Evolutionary conservation across 805 yeast genomes (phyloP).

Genomic region (Myxozyma nipponensis): DNA sequence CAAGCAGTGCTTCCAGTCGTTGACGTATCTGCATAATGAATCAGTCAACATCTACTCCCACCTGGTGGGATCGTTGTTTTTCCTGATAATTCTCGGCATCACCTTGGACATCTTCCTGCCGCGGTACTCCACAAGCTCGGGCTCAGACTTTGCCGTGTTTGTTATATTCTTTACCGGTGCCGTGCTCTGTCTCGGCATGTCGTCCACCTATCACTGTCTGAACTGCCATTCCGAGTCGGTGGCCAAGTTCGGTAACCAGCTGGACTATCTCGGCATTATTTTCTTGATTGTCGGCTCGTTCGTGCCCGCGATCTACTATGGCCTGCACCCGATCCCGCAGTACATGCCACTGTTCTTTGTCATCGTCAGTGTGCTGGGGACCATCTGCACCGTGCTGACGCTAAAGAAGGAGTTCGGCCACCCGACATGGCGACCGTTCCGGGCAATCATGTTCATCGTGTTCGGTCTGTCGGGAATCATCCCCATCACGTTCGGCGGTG

Average conservation of each 20-base stretch:
- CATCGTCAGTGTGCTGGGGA: constrained; percentile 55
- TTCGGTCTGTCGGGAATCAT: constrained; percentile 77
- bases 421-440: constrained; percentile 65
- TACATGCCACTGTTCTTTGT: constrained; percentile 32
- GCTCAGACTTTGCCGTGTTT: constrained; percentile 50
- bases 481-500: constrained; percentile 59
- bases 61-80: constrained; percentile 38
- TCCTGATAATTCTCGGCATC: constrained; percentile 23
- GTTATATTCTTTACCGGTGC: constrained; percentile 56
- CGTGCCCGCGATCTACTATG: constrained; percentile 48
- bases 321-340: constrained; percentile 42
- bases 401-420: constrained; percentile 63
- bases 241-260: constrained; percentile 56
- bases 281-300: constrained; percentile 62
- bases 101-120: constrained; percentile 28
- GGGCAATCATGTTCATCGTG: constrained; percentile 73
- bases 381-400: constrained; percentile 59
- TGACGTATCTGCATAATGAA: constrained; percentile 63
- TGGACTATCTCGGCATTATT: constrained; percentile 74
- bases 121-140: constrained; percentile 32
- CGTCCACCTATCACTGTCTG: constrained; percentile 62
- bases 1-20: constrained; percentile 45
- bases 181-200: constrained; percentile 55
- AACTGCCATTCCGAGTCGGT: constrained; percentile 62
- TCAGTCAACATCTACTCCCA: constrained; percentile 69